A percentile compares a stretch with the other conserved stretches of the same genome.
Evolutionary conservation across 2,329 filamentous ascomycete genomes (phyloP).

Genomic region (Calonectria ilicicola): DNA sequence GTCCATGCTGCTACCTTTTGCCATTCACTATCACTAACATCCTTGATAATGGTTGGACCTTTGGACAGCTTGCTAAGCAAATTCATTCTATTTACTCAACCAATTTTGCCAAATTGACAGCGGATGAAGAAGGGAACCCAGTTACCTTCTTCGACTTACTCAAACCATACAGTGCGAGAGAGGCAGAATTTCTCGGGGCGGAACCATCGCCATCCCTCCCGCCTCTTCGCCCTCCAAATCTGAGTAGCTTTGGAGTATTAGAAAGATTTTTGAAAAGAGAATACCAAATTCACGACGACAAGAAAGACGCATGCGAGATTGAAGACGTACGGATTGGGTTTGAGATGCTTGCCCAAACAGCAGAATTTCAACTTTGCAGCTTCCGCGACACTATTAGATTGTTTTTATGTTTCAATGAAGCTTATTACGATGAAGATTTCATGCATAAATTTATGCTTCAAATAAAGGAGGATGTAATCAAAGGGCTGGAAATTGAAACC

Average conservation of each 20-base stretch:
- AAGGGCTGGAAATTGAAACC: not conserved
- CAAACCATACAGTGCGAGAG: not conserved
- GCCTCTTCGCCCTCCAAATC: not conserved
- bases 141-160: not conserved
- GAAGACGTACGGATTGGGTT: not conserved
- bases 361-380: not conserved
- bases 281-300: not conserved
- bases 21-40: not conserved
- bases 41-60: not conserved
- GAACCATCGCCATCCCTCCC: not conserved
- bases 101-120: not conserved
- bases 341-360: not conserved
- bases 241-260: not conserved
- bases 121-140: not conserved
- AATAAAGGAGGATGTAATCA: not conserved
- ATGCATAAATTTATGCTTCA: not conserved
- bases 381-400: not conserved
- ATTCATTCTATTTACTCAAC: not conserved
- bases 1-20: not conserved
- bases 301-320: not conserved
- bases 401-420: not conserved
- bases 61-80: not conserved
- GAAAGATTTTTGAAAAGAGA: not conserved
- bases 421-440: not conserved
- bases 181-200: not conserved